Evolutionary conservation across 2,329 filamentous ascomycete genomes (phyloP).

Genomic region (Monosporascus sp.): DNA sequence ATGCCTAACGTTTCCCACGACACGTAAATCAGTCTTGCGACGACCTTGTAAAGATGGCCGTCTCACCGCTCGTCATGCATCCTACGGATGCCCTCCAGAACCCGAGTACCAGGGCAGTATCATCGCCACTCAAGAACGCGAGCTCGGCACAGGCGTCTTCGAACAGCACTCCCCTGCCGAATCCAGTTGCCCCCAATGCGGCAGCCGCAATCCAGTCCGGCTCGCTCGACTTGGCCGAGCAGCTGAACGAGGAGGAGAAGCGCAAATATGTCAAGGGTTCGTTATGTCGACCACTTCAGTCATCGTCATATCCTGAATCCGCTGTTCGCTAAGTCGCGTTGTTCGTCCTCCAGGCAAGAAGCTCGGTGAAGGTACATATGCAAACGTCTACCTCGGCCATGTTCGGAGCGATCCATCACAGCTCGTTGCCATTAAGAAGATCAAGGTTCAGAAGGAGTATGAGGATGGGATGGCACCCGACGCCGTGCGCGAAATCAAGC

Average conservation of each 20-base stretch:
- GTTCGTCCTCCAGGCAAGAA: constrained; percentile 60
- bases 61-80: constrained; percentile 25
- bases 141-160: constrained; percentile 36
- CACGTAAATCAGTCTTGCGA: neutral
- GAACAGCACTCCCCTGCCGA: constrained; percentile 39
- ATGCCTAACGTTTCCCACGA: neutral
- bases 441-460: constrained; percentile 81
- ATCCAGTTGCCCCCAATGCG: constrained; percentile 20
- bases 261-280: constrained; percentile 84
- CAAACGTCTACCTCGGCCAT: constrained; percentile 87
- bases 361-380: constrained; percentile 94
- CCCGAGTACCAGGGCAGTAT: constrained; percentile 25
- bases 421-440: constrained; percentile 89
- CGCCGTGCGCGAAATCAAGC: constrained; percentile 91
- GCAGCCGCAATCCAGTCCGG: constrained; percentile 23
- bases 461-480: constrained; percentile 90
- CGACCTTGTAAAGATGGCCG: constrained; percentile 20
- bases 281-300: constrained; percentile 5
- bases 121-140: constrained; percentile 40
- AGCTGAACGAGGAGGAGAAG: constrained; percentile 76
- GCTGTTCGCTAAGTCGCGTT: constrained; percentile 5
- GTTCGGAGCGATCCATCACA: constrained; percentile 65
- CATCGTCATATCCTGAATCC: neutral
- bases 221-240: constrained; percentile 61
- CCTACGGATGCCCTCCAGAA: constrained; percentile 22